Evolutionary conservation across 768 basidiomycete genomes (phyloP), one percentile per base, ranked within the genome.

Genomic region (Rhizopogon vulgaris): DNA sequence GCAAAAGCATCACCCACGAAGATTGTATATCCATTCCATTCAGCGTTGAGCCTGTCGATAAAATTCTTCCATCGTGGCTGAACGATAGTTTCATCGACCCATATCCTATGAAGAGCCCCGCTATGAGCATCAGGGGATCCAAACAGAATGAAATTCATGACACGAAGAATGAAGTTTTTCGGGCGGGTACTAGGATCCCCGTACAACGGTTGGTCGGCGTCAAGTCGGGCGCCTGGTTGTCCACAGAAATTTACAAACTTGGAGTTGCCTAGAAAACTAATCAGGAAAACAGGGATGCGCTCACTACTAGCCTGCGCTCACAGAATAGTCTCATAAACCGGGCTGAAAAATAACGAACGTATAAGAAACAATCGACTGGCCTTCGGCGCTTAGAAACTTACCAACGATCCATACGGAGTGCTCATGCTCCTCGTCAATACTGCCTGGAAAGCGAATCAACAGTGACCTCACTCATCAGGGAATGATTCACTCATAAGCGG

Each of bases 11-110:
- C 27, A 59, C 76, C 37, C 42, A 81, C 80, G 51, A 73, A 75
- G 34, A 77, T 71, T 24, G 72, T 73, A 40, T 76, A 72, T 42
- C 73, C 72, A 50, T 71, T 63, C 78, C 76, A 78, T 55, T 82
- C 75, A 7, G 65, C 63, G 18, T 66, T 71, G 22, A 78, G 62
- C 17, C 69, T 71, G 6, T 48, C 42, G 18, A 80, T 70, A 41
- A 74, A 73, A 4, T 67, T 59, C 4, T 60, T 57, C 77, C 78
- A 80, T 4, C 64, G 58, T 3, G 59, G 57, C 9, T 65, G 53
- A 38, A 70, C 66, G 48, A 77, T 66, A 6, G 70, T 64, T 1
- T 60, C 57, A 59, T 80, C 79, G 2, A 76, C 69, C 69, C 69
- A 79, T 38, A 77, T 71, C 12, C 61, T 69, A 36, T 74, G 68